These are phyloP conservation scores for Leucogyrophana mollusca DNA, from an alignment of 768 basidiomycete species.

Conservation along the genomic window DNA sequence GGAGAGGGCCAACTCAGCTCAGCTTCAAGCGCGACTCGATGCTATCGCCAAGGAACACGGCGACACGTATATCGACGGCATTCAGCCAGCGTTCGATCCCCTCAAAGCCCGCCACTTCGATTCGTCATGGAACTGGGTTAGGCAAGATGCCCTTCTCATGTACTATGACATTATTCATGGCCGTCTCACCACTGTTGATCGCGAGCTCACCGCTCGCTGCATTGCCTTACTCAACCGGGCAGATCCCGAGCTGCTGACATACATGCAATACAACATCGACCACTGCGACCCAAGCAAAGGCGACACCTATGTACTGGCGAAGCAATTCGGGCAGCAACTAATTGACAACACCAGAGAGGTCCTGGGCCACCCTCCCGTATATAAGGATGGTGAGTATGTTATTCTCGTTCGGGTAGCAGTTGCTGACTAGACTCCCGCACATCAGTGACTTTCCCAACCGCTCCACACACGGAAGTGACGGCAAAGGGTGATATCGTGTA, in stretches of 20 bases:
- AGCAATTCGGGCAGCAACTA: conserved; percentile 94
- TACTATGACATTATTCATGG: conserved; percentile 99
- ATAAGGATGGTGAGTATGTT: conserved; percentile 91
- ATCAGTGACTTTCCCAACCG: conserved; percentile 95
- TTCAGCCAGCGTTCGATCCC: conserved; percentile 91
- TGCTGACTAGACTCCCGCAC: not conserved
- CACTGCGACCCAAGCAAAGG: conserved; percentile 77
- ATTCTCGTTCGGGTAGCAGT: not conserved
- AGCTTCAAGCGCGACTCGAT: conserved; percentile 85
- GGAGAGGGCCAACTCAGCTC: conserved; percentile 71
- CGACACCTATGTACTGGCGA: conserved; percentile 91
- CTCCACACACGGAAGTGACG: conserved; percentile 91
- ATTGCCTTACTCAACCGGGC: conserved; percentile 98
- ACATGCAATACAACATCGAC: conserved; percentile 96
- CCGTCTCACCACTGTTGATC: conserved; percentile 88
- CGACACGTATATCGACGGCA: conserved; percentile 89
- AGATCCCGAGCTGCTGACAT: conserved; percentile 85
- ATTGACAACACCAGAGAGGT: conserved; percentile 92
- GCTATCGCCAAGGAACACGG: conserved; percentile 90
- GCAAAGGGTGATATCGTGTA: conserved; percentile 94
- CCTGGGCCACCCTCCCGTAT: conserved; percentile 79
- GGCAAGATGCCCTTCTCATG: conserved; percentile 95
- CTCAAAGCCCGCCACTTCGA: conserved; percentile 98
- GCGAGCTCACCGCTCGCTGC: conserved; percentile 95
- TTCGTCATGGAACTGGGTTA: conserved; percentile 99